Evolutionary conservation across 2,329 filamentous ascomycete genomes (phyloP), one percentile per base, ranked within the genome.

Genomic region (Rugonectria rugulosa): DNA sequence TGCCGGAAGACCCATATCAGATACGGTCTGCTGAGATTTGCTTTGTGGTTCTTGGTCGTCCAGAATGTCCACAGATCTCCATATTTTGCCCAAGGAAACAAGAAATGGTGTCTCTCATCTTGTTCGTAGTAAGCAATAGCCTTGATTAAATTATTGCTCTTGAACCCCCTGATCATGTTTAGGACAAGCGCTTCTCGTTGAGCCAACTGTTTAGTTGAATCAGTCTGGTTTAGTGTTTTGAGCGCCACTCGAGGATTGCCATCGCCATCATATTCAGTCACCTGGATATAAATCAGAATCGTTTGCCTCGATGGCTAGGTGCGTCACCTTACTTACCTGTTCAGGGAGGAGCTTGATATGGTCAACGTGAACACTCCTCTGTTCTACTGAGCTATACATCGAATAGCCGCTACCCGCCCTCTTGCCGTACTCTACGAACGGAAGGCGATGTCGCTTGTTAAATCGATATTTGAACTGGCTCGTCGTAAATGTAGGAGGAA

Each of bases 1-100:
- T 58, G 55, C 3, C 4, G 38, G 44, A 58, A 58, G n/a, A 43
- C 44, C 55, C 55, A 57, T 3, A 41, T 37, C 1, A 42, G 20
- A 24, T 40, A 51, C 8, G 15, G 9, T 10, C 5, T 27, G 3
- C 21, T 10, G 2, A 12, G 19, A 6, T 24, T 27, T 11, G 29
- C 60, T 7, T 42, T 23, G 3, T 20, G 12, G 6, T 34, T 7
- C 5, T 44, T 5, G 5, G 14, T 21, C 31, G 19, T 36, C 58
- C 58, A 67, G 21, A 63, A 64, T 5, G 62, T 41, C 19, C 41
- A 19, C 5, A 67, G 54, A 20, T 59, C 64, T 15, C 60, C 61
- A n/a, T 55, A 38, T 8, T 53, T 38, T 1, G 64, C 64, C 55
- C 51, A 66, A 2, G 60, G 58, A 36, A 64, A 67, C 24, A 64